Evolutionary conservation across 371 early-diverging fungal species (phyloP).

Genomic region (Rhizopus microsporus): DNA sequence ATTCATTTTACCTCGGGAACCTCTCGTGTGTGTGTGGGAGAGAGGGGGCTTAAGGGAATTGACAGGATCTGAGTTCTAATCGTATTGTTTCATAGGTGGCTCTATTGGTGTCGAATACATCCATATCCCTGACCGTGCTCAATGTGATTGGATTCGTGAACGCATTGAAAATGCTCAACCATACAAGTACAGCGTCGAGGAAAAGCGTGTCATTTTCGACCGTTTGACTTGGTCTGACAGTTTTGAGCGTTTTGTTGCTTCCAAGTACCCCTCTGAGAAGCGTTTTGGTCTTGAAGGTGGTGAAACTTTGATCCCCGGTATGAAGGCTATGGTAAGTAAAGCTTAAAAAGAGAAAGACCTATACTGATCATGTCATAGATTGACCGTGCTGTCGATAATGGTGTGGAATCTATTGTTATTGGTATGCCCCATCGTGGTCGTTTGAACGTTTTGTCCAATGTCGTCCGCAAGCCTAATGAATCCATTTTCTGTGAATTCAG

Average conservation of each 20-base stretch:
- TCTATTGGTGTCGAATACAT: constrained; percentile 96
- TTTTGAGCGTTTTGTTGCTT: constrained; percentile 94
- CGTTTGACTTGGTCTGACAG: constrained; percentile 96
- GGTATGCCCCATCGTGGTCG: constrained; percentile 99
- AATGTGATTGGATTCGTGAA: constrained; percentile 96
- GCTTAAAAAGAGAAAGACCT: not conserved
- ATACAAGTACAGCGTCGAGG: constrained; percentile 81
- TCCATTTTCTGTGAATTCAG: constrained; percentile 97
- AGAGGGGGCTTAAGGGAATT: constrained; percentile 1
- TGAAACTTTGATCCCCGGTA: constrained; percentile 95
- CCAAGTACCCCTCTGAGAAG: constrained; percentile 95
- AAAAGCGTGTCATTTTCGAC: constrained; percentile 91
- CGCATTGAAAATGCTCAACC: constrained; percentile 89
- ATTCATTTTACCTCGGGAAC: not conserved
- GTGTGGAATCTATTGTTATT: constrained; percentile 92
- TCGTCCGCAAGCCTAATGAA: constrained; percentile 96
- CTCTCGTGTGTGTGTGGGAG: too few species aligned
- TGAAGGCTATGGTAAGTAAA: constrained; percentile 87
- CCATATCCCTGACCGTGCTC: constrained; percentile 93
- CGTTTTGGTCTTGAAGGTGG: constrained; percentile 98
- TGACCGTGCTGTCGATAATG: constrained; percentile 90
- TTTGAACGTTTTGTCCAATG: constrained; percentile 96
- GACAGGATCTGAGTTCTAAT: not conserved
- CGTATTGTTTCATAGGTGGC: constrained; percentile 42
- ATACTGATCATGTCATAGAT: constrained; percentile 54